Base-by-base conservation (phyloP, 2,329 filamentous ascomycete genomes). In the Bipolaris bicolor region DNA sequence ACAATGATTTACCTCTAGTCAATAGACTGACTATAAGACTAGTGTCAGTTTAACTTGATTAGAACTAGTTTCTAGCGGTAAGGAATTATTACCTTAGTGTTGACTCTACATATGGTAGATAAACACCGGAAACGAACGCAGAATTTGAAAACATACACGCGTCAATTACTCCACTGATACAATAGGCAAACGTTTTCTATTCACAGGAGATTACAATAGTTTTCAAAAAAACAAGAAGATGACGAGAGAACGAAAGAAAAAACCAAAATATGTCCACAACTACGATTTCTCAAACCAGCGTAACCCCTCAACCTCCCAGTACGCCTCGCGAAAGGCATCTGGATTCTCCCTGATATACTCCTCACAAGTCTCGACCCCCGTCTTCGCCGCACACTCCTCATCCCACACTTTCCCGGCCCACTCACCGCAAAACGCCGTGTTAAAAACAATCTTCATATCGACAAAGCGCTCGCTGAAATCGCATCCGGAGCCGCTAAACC, bases 351-450 rank as follows among this genome's bases (percentile, higher is more conserved):
- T 24, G 6, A 77, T 73, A 61, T 68, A 77, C 20, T 58, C 65
- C 40, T 73, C 61, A 57, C 75, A 77, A 4, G 61, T 87, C 36
- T 73, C 59, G 0, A 85, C 88, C 53, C 85, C 79, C 22, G 72
- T 76, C 52, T 67, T 73, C 7, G 49, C 52, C 13, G 49, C 55
- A 52, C 71, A 72, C 3, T 48, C 49, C 24, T 75, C 66, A 39
- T 71, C 68, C 88, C 89, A 96, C 43, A 88, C 66, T 34, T 61
- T 67, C n/a, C 82, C 82, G 10, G 82, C 82, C 82, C 82, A 85
- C 43, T 81, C 77, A 37, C 83, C 83, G 51, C 82, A 84, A 65
- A 84, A 84, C 1, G 80, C 78, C 0, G 76, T 80, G 65, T 84
- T 78, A 52, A 85, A 77, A 33, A 83, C 72, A 46, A 76, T 61